Percentiles rank a stretch among this genome's conserved stretches.
phyloP scores from a whole-genome alignment of 441 rosid genomes.

The Corymbia citriodora region DNA sequence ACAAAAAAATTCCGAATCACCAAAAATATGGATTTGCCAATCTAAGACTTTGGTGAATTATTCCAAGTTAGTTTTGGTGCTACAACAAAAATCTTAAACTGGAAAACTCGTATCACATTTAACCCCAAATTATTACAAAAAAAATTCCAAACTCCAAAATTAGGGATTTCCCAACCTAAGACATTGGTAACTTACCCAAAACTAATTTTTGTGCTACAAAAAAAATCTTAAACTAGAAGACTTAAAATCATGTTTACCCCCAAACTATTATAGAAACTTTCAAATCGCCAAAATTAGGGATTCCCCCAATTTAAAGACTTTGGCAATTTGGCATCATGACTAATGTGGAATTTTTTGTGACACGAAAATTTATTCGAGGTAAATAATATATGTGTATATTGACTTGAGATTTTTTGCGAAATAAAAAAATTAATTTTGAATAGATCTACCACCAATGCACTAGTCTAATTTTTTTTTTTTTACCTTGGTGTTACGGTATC shows the following conservation, averaged over 20 bases:
- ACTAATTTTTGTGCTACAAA: too few species aligned
- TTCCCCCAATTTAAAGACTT: background rate
- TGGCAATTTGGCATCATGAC: background rate
- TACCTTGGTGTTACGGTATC: background rate
- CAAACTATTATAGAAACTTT: background rate
- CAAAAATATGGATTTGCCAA: background rate
- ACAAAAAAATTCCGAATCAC: background rate
- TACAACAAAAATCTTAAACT: background rate
- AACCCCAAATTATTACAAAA: too few species aligned
- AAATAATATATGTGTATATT: accelerated
- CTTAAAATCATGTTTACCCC: background rate
- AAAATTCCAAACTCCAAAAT: too few species aligned
- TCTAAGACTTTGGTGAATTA: background rate
- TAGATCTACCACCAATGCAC: accelerated
- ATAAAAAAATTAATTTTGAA: background rate
- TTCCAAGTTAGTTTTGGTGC: background rate
- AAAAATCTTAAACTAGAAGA: background rate
- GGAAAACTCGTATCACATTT: background rate
- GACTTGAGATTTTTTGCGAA: background rate
- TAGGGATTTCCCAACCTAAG: background rate
- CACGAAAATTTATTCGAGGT: background rate
- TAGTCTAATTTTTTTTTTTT: background rate
- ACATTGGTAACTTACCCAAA: background rate
- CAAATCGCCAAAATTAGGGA: background rate
- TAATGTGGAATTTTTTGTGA: background rate